Conservation (phyloP, 176 grass and related monocot genomes). For the Eremochloa ophiuroides region DNA sequence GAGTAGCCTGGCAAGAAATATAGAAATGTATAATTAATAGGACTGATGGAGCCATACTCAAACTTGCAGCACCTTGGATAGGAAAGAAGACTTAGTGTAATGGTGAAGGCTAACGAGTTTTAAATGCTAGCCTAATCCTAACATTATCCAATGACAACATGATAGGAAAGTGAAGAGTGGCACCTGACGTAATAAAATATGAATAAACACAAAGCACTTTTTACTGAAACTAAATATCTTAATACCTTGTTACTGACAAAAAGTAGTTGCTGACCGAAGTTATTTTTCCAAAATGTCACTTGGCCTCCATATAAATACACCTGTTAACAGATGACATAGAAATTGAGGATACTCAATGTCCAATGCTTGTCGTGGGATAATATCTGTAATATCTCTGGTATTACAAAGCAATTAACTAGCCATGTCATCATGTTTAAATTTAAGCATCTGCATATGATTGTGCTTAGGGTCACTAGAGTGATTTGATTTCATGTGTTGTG, state of each 20-base stretch:
- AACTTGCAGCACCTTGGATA: background rate
- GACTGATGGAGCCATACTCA: background rate
- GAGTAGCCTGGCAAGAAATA: slow-evolving; percentile 39
- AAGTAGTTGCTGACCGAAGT: slow-evolving; percentile 39
- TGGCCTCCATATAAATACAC: slow-evolving; percentile 59
- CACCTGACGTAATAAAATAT: background rate
- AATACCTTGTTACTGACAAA: slow-evolving; percentile 68
- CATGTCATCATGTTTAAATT: too few relatives aligned
- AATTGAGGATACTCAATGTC: background rate
- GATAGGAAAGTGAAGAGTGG: background rate
- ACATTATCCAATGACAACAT: background rate
- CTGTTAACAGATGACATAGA: slow-evolving; percentile 5
- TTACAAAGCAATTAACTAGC: too few relatives aligned
- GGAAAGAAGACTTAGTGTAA: background rate
- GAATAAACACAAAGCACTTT: background rate
- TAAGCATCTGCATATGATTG: too few relatives aligned
- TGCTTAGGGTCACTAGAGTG: too few relatives aligned
- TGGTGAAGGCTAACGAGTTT: background rate
- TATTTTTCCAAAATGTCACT: slow-evolving; percentile 57
- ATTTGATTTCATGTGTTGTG: too few relatives aligned
- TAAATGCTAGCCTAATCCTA: background rate
- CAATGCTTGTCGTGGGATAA: background rate
- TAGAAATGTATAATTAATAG: background rate
- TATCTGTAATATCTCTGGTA: too few relatives aligned
- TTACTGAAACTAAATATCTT: background rate